phyloP scores from a whole-genome alignment of 345 rosid genomes.

The Rhodamnia rubescens region DNA sequence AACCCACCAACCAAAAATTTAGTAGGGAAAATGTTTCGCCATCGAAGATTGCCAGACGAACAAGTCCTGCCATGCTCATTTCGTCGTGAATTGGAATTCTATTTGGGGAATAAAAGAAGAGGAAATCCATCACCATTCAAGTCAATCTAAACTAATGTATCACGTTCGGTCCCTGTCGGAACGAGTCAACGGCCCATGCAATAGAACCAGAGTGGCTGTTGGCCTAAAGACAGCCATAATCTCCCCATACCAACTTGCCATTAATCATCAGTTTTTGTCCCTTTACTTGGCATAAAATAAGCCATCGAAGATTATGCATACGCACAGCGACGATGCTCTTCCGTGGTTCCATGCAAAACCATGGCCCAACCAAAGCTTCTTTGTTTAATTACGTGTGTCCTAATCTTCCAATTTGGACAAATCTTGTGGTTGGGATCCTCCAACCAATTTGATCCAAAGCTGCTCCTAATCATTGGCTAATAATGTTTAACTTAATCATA shows the following conservation, averaged over 20 bases:
- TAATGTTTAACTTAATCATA: neutral
- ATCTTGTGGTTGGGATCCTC: constrained; percentile 4
- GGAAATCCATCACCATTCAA: neutral
- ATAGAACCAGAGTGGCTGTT: neutral
- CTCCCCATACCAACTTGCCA: neutral
- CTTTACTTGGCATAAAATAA: neutral
- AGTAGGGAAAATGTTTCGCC: neutral
- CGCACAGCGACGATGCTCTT: neutral
- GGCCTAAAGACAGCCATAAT: neutral
- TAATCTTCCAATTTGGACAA: neutral
- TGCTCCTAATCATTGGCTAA: constrained; percentile 3
- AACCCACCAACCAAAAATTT: neutral
- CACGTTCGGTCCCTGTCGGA: neutral
- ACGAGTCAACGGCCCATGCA: neutral
- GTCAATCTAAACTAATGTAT: neutral
- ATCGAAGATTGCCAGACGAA: neutral
- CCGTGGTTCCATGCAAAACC: neutral
- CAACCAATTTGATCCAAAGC: neutral
- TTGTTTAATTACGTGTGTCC: neutral
- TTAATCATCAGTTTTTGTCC: neutral
- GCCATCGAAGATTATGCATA: neutral
- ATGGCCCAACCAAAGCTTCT: neutral
- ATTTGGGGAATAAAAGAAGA: neutral
- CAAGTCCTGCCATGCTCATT: neutral
- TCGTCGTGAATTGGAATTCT: neutral